Conservation (phyloP, 805 yeast species). For the Kregervanrija pseudodelftensis region DNA sequence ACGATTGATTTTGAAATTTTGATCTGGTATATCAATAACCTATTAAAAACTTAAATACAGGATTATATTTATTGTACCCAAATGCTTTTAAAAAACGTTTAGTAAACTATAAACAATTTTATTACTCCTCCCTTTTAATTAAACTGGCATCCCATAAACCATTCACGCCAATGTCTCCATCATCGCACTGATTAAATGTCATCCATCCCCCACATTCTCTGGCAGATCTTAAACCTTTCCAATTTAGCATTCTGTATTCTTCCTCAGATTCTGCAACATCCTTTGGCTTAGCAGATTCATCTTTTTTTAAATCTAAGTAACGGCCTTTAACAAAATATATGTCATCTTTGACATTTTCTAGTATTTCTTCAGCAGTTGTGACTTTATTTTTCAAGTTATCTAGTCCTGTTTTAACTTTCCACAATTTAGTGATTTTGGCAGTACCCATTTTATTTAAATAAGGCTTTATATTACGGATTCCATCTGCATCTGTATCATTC, state of each 20-base stretch:
- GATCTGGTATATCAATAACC: too few species aligned
- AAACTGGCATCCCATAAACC: neutral
- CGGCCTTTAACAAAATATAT: slow-evolving; percentile 21
- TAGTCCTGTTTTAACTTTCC: slow-evolving; percentile 22
- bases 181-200: slow-evolving; percentile 6
- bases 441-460: slow-evolving; percentile 24
- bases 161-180: slow-evolving; percentile 1
- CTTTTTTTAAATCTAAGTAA: slow-evolving; percentile 7
- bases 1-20: too few species aligned
- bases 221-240: slow-evolving; percentile 21
- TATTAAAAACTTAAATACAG: too few species aligned
- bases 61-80: too few species aligned
- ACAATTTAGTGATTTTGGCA: slow-evolving; percentile 21
- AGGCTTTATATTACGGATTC: slow-evolving; percentile 12
- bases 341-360: slow-evolving; percentile 24
- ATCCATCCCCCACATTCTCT: slow-evolving; percentile 15
- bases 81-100: too few species aligned
- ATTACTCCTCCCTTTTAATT: neutral
- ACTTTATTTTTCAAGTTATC: slow-evolving; percentile 9
- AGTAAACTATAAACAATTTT: neutral
- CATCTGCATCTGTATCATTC: slow-evolving; percentile 1
- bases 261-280: slow-evolving; percentile 8
- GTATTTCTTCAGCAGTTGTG: slow-evolving; percentile 8
- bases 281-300: neutral
- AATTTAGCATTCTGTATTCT: slow-evolving; percentile 13